Evolutionary conservation across 495 filamentous ascomycete genomes (phyloP), one percentile per base, ranked within the genome.

Genomic region (Astrothelium subdiscretum): DNA sequence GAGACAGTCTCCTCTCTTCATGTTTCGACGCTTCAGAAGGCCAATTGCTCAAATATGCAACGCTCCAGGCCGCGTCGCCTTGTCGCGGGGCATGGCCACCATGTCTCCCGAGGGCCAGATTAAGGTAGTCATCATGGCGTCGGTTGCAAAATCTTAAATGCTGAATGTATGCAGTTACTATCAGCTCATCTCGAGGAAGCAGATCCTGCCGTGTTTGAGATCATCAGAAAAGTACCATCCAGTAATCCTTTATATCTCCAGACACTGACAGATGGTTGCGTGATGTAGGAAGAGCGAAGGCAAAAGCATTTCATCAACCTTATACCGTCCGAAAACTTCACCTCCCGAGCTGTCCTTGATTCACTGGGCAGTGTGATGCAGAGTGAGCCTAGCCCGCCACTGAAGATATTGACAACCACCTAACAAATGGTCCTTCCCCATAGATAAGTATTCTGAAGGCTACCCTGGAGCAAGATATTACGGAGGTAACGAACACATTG

Each of bases 301-400:
- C 94, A 98, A 73, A 92, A 95, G 76, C 88, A 97, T 70, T 97
- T 96, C 73, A 92, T 98, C 75, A 97, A 97, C 77, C 84, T 98
- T 61, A 98, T 98, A 64, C 94, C 94, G 18, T 98, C 94, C 24
- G 94, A 98, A 77, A 98, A 98, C 77, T 97, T 98, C 75, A 97
- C 94, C 11, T 97, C 94, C 18, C 91, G 97, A 73, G 91, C 94
- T 24, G 94, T 98, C 12, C 83, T 97, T 40, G 94, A 97, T 83
- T 91, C 92, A 10, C 78, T 98, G 62, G 94, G 94, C 70, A 97
- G 92, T 80, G 87, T 95, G 29, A 98, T 98, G 94, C 92, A 98
- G 78, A 98, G 90, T 94, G 78, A 59, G 87, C 57, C 58, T 43
- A 31, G 2, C 43, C 43, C 64, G 43, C 15, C 29, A 40, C 48